Evolutionary conservation across 768 basidiomycete genomes (phyloP).

Genomic region (Baorangia bicolor): DNA sequence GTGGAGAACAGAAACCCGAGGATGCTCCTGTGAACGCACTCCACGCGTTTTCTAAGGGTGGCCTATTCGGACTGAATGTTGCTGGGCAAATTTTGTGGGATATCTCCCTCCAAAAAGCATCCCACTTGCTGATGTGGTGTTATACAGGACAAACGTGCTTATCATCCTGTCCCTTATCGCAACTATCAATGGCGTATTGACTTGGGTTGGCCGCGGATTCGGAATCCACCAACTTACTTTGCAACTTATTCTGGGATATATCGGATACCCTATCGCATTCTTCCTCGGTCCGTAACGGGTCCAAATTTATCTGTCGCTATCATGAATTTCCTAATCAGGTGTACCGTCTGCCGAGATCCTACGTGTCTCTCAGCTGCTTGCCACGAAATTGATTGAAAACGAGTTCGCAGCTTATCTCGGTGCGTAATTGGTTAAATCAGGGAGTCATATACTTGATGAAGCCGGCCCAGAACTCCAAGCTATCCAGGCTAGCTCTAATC

Average conservation of each 20-base stretch:
- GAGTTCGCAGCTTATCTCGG: slow-evolving; percentile 77
- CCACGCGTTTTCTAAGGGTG: slow-evolving; percentile 87
- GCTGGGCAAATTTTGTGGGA: slow-evolving; percentile 83
- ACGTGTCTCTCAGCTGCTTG: slow-evolving; percentile 75
- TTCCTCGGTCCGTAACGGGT: slow-evolving; percentile 46
- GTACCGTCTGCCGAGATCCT: slow-evolving; percentile 83
- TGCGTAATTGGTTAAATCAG: slow-evolving; percentile 14
- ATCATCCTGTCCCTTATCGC: slow-evolving; percentile 83
- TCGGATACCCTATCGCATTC: slow-evolving; percentile 87
- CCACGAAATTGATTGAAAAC: slow-evolving; percentile 84
- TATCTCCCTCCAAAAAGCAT: not conserved
- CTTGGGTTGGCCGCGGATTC: slow-evolving; percentile 87
- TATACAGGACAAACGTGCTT: slow-evolving; percentile 70
- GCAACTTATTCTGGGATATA: slow-evolving; percentile 80
- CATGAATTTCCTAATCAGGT: slow-evolving; percentile 34
- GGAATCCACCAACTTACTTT: slow-evolving; percentile 81
- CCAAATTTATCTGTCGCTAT: not conserved
- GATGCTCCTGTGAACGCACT: slow-evolving; percentile 71
- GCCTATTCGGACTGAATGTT: slow-evolving; percentile 79
- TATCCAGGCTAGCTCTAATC: slow-evolving; percentile 48
- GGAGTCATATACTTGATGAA: not conserved
- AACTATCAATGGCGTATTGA: slow-evolving; percentile 78
- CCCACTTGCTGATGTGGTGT: slow-evolving; percentile 6
- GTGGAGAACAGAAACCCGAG: slow-evolving; percentile 59
- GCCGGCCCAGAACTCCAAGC: slow-evolving; percentile 34